A percentile compares a stretch with the other conserved stretches of the same genome.
phyloP scores from a whole-genome alignment of 768 basidiomycete species.

The Tylopilus subfusipes region DNA sequence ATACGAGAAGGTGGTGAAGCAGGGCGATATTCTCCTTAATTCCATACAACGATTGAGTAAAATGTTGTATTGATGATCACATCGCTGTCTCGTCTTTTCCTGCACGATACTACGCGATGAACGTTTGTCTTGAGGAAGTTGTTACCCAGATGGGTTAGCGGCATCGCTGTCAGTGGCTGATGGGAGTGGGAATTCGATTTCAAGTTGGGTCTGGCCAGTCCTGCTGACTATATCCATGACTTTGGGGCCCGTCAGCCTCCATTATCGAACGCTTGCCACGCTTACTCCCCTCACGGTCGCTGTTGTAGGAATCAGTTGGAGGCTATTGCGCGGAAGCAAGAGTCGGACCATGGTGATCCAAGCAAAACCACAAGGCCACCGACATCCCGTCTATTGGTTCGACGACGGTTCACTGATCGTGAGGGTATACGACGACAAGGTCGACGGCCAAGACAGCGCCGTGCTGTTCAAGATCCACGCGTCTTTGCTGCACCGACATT shows the following conservation, averaged over 20 bases:
- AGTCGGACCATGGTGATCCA: background rate
- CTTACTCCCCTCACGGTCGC: conserved; percentile 7
- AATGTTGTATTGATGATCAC: conserved; percentile 57
- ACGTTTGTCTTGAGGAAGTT: background rate
- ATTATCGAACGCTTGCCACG: conserved; percentile 4
- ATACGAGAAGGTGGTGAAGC: conserved; percentile 90
- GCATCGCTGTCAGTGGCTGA: background rate
- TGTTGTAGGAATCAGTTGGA: conserved; percentile 6
- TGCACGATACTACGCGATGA: background rate
- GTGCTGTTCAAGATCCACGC: conserved; percentile 56
- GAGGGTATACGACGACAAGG: conserved; percentile 32
- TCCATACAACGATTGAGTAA: conserved; percentile 87
- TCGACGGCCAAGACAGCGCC: background rate
- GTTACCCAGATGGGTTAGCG: background rate
- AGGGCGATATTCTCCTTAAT: conserved; percentile 86
- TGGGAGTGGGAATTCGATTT: conserved; percentile 3
- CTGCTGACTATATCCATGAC: background rate
- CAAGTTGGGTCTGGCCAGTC: too few species aligned
- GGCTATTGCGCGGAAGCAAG: background rate
- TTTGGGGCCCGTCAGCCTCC: background rate
- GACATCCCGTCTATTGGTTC: conserved; percentile 60
- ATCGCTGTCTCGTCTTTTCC: background rate
- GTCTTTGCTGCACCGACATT: conserved; percentile 51
- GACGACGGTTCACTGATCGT: conserved; percentile 61
- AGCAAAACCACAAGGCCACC: conserved; percentile 2